A percentile compares a stretch with the other conserved stretches of the same genome.
phyloP scores from a whole-genome alignment of 768 basidiomycete species.

The Trametes maxima region DNA sequence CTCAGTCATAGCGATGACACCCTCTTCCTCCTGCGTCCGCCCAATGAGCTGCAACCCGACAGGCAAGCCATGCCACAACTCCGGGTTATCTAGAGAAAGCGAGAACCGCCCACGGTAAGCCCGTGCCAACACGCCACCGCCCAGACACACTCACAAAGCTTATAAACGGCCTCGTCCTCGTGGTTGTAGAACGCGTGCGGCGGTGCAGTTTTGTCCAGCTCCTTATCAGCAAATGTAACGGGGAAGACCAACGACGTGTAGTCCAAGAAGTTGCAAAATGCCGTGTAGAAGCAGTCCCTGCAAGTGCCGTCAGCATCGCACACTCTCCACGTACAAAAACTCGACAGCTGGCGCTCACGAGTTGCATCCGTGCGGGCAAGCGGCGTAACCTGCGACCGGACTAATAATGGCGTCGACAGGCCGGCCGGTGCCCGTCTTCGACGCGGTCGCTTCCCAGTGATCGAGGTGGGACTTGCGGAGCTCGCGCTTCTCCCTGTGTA shows the following conservation, averaged over 20 bases:
- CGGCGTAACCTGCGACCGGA: slow-evolving; percentile 45
- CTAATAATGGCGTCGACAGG: slow-evolving; percentile 56
- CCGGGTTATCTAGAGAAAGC: slow-evolving; percentile 42
- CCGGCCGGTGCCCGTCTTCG: slow-evolving; percentile 47
- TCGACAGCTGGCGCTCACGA: slow-evolving; percentile 33
- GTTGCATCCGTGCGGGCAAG: slow-evolving; percentile 48
- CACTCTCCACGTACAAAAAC: slow-evolving; percentile 17
- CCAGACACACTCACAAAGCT: slow-evolving; percentile 43
- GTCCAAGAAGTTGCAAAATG: slow-evolving; percentile 50
- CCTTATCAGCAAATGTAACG: slow-evolving; percentile 48
- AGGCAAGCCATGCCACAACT: slow-evolving; percentile 47
- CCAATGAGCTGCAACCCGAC: slow-evolving; percentile 53
- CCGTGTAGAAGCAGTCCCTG: slow-evolving; percentile 48
- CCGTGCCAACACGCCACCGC: not conserved
- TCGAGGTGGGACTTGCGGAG: slow-evolving; percentile 50
- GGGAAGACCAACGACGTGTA: slow-evolving; percentile 49
- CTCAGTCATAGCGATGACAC: slow-evolving; percentile 51
- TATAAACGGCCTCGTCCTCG: slow-evolving; percentile 47
- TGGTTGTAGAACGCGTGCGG: slow-evolving; percentile 45
- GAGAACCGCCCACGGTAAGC: not conserved
- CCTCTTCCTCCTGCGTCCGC: slow-evolving; percentile 53
- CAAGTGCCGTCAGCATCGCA: slow-evolving; percentile 7
- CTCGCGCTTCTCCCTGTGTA: slow-evolving; percentile 43
- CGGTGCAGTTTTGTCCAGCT: slow-evolving; percentile 38
- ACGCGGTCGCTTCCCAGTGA: slow-evolving; percentile 50